Evolutionary conservation across 2,329 filamentous ascomycete genomes (phyloP), one percentile per base, ranked within the genome.

Genomic region (Fusarium sulawesiense): DNA sequence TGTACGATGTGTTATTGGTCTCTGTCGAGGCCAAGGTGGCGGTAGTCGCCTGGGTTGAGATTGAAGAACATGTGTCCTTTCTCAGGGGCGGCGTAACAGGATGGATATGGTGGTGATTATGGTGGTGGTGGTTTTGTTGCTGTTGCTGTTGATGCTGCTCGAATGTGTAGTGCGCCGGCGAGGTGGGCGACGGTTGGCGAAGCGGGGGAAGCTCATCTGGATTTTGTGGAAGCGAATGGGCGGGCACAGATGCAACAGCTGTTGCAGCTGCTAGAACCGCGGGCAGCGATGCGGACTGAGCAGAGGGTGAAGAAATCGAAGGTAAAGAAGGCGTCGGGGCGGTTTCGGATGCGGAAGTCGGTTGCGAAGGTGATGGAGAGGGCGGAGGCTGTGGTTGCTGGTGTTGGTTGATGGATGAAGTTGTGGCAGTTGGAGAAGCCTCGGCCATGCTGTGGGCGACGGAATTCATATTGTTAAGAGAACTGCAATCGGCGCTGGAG

Each of bases 21-120:
- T 87, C 86, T 71, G 77, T 77, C 56, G 83, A 83, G 70, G 78
- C 77, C 77, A 79, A 72, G 51, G 78, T 79, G 74, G 78, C 78
- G 76, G 81, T 81, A 63, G 85, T 85, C 71, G 82, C 83, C 73
- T 82, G 82, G 23, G 85, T 86, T 62, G 86, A 86, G 65, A 83
- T 84, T 56, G 86, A 87, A 61, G 85, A 87, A 65, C 77, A 80
- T 37, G 86, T 87, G 72, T 88, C 84, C 75, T 86, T 86, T 65
- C 78, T 78, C 61, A 79, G 54, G 48, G 78, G 77, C 41, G 79
- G 78, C 42, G 78, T 76, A 40, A 72, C 66, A 34, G 75, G 73
- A 57, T 76, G 74, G 32, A 75, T 73, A 62, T 66, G 77, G 66
- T 64, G 77, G 64, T 74, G 74, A 60, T 51, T 37, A 25, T 54